Conservation (phyloP, 495 filamentous ascomycete genomes). For the Penicillium angulare region DNA sequence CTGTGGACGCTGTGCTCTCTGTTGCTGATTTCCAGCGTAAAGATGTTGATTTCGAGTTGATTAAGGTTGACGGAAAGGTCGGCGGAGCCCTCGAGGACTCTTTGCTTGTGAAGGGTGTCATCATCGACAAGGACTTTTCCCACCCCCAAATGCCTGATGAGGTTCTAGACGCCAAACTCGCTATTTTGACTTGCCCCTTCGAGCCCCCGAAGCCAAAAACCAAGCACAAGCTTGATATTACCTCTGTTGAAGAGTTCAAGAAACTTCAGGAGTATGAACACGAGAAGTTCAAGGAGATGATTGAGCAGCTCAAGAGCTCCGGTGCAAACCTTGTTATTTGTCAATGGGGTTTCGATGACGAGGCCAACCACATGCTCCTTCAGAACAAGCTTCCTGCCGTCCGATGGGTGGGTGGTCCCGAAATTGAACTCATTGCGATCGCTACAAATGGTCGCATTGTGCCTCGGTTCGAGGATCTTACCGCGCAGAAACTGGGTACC, state of each 20-base stretch:
- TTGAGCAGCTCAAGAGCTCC: constrained; percentile 94
- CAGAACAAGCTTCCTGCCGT: constrained; percentile 96
- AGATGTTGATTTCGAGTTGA: constrained; percentile 98
- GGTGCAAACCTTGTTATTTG: constrained; percentile 98
- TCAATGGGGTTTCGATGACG: constrained; percentile 99
- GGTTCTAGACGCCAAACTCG: constrained; percentile 91
- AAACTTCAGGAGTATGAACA: constrained; percentile 92
- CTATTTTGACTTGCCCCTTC: constrained; percentile 96
- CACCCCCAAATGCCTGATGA: constrained; percentile 98
- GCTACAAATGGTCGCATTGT: constrained; percentile 98
- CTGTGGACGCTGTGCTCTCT: constrained; percentile 92
- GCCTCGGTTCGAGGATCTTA: constrained; percentile 93
- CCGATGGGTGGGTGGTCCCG: constrained; percentile 95
- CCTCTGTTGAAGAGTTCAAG: constrained; percentile 95
- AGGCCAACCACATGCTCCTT: constrained; percentile 94
- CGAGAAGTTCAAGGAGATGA: constrained; percentile 97
- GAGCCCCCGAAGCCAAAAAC: constrained; percentile 99
- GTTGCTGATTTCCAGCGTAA: constrained; percentile 95
- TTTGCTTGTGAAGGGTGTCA: constrained; percentile 92
- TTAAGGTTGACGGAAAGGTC: constrained; percentile 99
- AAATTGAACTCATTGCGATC: constrained; percentile 98
- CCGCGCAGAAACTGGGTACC: constrained; percentile 80
- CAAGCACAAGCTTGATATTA: constrained; percentile 99
- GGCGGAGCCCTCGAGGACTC: constrained; percentile 94
- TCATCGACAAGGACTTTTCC: constrained; percentile 99